These are phyloP conservation scores for Orobanche coerulescens DNA, from an alignment of 257 asterid species.

Conservation along the genomic window DNA sequence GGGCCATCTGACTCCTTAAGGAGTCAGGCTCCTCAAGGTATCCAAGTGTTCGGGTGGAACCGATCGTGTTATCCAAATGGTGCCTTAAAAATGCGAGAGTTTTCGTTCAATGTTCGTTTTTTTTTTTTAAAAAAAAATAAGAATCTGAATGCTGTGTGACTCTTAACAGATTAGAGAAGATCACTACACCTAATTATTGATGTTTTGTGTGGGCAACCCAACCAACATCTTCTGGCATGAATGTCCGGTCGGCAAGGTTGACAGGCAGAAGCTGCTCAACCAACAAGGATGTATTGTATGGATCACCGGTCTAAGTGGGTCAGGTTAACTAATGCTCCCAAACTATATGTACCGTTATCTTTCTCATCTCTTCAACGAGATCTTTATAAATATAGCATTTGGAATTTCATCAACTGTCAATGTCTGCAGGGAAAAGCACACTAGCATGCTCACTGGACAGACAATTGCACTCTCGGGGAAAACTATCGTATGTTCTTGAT, in stretches of 20 bases:
- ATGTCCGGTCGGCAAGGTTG: constrained; percentile 65
- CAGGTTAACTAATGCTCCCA: constrained; percentile 40
- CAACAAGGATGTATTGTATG: constrained; percentile 94
- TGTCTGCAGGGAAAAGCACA: constrained; percentile 75
- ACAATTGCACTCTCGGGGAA: constrained; percentile 73
- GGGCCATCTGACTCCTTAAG: no score
- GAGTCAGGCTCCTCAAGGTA: no score
- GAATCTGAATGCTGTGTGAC: constrained; percentile 21
- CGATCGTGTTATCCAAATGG: not conserved
- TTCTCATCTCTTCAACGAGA: not conserved
- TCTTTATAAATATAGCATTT: no score
- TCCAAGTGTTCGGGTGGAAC: no score
- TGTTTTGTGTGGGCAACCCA: constrained; percentile 69
- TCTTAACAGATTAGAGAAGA: constrained; percentile 28
- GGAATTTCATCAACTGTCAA: not conserved
- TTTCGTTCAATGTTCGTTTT: not conserved
- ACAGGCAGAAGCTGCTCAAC: constrained; percentile 72
- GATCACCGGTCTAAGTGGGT: constrained; percentile 98
- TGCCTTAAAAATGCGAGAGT: not conserved
- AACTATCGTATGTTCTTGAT: constrained; percentile 87
- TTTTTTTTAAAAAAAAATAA: not conserved
- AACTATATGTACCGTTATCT: not conserved
- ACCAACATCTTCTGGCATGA: constrained; percentile 94
- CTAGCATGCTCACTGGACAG: constrained; percentile 87
- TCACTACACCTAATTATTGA: constrained; percentile 19